phyloP scores from a whole-genome alignment of 176 grass and related monocot species.

The Avena eriantha region DNA sequence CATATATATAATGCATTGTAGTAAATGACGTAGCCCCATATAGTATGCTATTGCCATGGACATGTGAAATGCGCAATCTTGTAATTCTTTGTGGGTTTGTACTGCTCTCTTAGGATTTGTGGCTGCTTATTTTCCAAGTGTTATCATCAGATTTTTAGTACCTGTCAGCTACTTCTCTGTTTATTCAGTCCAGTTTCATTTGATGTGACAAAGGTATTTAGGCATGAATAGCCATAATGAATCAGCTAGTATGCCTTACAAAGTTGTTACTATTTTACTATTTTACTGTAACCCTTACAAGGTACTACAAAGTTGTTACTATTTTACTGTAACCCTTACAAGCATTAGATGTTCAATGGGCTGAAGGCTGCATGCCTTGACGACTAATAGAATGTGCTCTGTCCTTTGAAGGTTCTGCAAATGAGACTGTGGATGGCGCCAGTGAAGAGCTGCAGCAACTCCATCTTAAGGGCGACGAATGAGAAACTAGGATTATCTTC shows the following conservation, averaged over 20 bases:
- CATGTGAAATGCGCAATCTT: background rate
- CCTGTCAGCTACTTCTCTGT: background rate
- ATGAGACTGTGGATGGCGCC: background rate
- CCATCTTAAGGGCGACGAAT: background rate
- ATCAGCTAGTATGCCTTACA: background rate
- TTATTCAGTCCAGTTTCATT: background rate
- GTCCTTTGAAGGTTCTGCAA: conserved; percentile 2
- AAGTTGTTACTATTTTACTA: background rate
- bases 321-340: background rate
- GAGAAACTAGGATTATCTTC: background rate
- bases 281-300: background rate
- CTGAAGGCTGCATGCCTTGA: background rate
- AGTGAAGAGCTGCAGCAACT: background rate
- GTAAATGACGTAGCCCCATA: background rate
- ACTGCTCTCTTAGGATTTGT: background rate
- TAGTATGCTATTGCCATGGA: background rate
- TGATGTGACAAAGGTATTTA: background rate
- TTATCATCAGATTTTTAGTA: background rate
- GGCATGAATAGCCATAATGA: background rate
- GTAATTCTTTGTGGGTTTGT: background rate
- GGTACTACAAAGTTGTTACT: background rate
- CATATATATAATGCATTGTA: background rate
- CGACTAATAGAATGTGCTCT: background rate
- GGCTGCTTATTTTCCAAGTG: background rate
- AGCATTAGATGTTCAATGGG: background rate